Percentiles rank a stretch among this genome's conserved stretches.
Conservation (phyloP, 805 yeast species). For the Ogataea saltuana region DNA sequence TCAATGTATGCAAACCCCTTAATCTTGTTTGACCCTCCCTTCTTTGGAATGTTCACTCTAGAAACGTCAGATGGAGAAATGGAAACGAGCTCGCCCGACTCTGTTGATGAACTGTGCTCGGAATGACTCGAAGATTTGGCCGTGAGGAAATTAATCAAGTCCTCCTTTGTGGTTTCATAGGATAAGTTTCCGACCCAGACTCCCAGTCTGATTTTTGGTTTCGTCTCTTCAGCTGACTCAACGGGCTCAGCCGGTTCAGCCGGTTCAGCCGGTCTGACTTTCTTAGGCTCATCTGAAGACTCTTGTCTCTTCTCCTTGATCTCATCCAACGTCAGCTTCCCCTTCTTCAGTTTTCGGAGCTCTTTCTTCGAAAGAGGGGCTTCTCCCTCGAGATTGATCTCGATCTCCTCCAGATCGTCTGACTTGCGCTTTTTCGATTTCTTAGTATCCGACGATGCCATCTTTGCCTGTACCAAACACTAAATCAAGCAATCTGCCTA, state of each 20-base stretch:
- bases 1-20: slow-evolving; percentile 93
- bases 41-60: slow-evolving; percentile 79
- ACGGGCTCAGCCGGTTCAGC: slow-evolving; percentile 9
- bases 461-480: background rate
- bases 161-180: slow-evolving; percentile 78
- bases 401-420: slow-evolving; percentile 55
- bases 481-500: too few species aligned
- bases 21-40: slow-evolving; percentile 60
- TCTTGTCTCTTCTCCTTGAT: slow-evolving; percentile 38
- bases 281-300: too few species aligned
- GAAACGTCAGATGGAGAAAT: slow-evolving; percentile 62
- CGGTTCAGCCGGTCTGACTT: too few species aligned
- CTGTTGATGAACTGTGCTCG: slow-evolving; percentile 28
- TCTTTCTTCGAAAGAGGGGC: slow-evolving; percentile 91
- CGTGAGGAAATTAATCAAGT: slow-evolving; percentile 61
- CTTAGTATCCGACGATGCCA: slow-evolving; percentile 6
- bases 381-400: slow-evolving; percentile 66
- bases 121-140: slow-evolving; percentile 52
- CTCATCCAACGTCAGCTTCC: slow-evolving; percentile 62
- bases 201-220: slow-evolving; percentile 53
- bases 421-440: slow-evolving; percentile 33
- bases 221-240: slow-evolving; percentile 29
- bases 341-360: slow-evolving; percentile 79
- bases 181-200: slow-evolving; percentile 96
- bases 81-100: slow-evolving; percentile 32